These are phyloP conservation scores for Russula compacta DNA, from an alignment of 768 basidiomycete species.

Conservation along the genomic window DNA sequence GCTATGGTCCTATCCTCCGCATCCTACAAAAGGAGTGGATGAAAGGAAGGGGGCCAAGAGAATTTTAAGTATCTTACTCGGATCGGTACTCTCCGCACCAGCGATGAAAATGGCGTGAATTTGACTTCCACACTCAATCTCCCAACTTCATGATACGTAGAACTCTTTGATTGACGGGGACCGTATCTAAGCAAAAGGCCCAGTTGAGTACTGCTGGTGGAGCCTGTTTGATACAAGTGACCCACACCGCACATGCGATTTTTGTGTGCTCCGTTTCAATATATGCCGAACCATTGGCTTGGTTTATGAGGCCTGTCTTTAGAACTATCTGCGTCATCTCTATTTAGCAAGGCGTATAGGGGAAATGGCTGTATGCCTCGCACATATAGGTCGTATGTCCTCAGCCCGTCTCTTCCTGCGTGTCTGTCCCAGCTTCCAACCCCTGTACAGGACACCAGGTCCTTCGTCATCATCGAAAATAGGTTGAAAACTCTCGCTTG, in stretches of 20 bases:
- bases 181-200: slow-evolving; percentile 48
- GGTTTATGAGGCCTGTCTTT: slow-evolving; percentile 80
- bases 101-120: slow-evolving; percentile 89
- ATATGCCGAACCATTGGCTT: slow-evolving; percentile 96
- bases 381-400: slow-evolving; percentile 86
- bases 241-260: slow-evolving; percentile 89
- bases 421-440: slow-evolving; percentile 30
- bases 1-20: slow-evolving; percentile 87
- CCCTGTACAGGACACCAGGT: slow-evolving; percentile 18
- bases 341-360: slow-evolving; percentile 1
- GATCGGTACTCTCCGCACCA: slow-evolving; percentile 68
- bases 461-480: slow-evolving; percentile 37
- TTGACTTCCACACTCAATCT: slow-evolving; percentile 92
- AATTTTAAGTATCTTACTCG: slow-evolving; percentile 45
- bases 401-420: slow-evolving; percentile 44
- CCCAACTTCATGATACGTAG: slow-evolving; percentile 78
- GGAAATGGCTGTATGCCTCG: slow-evolving; percentile 22
- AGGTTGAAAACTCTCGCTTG: slow-evolving; percentile 72
- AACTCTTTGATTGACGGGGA: slow-evolving; percentile 75
- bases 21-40: slow-evolving; percentile 47
- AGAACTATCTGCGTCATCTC: slow-evolving; percentile 47
- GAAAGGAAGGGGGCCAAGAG: slow-evolving; percentile 1
- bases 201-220: background rate
- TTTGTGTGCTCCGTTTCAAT: slow-evolving; percentile 90
- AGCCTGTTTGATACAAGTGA: slow-evolving; percentile 25